A percentile compares a stretch with the other conserved stretches of the same genome.
phyloP scores from a whole-genome alignment of 176 grass and related monocot species.

The Juncus effusus region DNA sequence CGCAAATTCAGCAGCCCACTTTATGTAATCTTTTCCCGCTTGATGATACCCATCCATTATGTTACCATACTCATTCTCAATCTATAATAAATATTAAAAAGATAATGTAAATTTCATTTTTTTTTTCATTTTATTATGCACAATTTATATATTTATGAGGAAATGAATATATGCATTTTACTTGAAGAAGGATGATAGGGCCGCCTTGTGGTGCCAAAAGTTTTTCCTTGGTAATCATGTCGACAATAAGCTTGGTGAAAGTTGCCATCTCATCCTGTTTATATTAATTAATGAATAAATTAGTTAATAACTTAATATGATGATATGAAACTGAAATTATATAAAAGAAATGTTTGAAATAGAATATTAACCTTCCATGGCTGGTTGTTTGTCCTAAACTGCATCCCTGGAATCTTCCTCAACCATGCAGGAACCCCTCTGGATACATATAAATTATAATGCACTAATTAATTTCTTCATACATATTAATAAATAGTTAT shows the following conservation, averaged over 20 bases:
- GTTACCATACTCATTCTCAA: constrained; percentile 72
- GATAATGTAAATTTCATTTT: background rate
- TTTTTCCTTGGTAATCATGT: constrained; percentile 44
- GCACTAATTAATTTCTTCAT: constrained; percentile 5
- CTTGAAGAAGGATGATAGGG: constrained; percentile 59
- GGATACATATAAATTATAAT: background rate
- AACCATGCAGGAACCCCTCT: constrained; percentile 56
- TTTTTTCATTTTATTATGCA: background rate
- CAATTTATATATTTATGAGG: background rate
- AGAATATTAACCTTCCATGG: constrained; percentile 43
- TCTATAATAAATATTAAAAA: constrained; percentile 22
- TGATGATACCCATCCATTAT: constrained; percentile 15
- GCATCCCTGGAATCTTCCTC: constrained; percentile 41
- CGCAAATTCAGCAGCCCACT: constrained; percentile 43
- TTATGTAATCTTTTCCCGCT: constrained; percentile 34
- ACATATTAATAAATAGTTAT: constrained; percentile 10
- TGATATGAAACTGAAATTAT: background rate
- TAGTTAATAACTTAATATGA: background rate
- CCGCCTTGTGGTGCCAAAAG: constrained; percentile 49
- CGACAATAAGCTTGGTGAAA: constrained; percentile 48
- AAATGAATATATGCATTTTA: constrained; percentile 9
- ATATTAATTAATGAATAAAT: background rate
- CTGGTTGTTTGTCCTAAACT: constrained; percentile 52
- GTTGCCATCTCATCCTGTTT: constrained; percentile 53
- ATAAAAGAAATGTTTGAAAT: background rate